Evolutionary conservation across 2,329 filamentous ascomycete species (phyloP), one percentile per base, ranked within the genome.

Genomic region (Colletotrichum spinosum): DNA sequence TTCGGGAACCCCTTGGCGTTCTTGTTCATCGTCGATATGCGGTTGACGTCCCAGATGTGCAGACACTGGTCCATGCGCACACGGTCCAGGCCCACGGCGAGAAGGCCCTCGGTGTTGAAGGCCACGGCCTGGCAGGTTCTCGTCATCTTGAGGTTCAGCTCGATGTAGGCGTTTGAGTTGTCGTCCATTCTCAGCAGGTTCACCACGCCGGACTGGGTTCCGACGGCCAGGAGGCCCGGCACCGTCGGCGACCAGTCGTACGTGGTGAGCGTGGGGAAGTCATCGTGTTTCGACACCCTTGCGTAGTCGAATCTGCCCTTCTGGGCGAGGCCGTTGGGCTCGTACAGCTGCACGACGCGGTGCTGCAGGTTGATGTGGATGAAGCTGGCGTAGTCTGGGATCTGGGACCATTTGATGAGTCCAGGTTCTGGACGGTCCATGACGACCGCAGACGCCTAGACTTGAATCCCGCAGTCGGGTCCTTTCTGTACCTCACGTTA

Each of bases 11-110:
- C 88, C 38, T 77, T 78, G 17, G 76, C 75, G 13, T 75, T 78
- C 39, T 80, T 74, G 70, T 83, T 83, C 75, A 84, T 79, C 48
- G 77, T 81, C 17, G 82, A 84, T 52, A 88, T 81, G 44, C 87
- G 86, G 70, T 87, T 90, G 59, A 94, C 84, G 75, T 97, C 92
- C 86, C 92, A 96, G 37, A 96, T 90, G 71, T 95, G 92, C 53
- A 97, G 83, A 71, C 91, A 94, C 68, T 91, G 88, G 73, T 96
- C 93, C 77, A 92, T 94, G 38, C 93, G 87, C 33, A 94, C 92
- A 70, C 92, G 86, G 72, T 96, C 93, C 55, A 96, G 81, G 1
- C 92, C 93, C 35, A 94, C 92, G 9, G 92, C 93, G 55, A 97
- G 80, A 60, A 92, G 83, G 15, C 91, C 90, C 6, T 83, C 84